Base-by-base conservation (phyloP, 169 alveolate species). In the Plasmodium reichenowi region DNA sequence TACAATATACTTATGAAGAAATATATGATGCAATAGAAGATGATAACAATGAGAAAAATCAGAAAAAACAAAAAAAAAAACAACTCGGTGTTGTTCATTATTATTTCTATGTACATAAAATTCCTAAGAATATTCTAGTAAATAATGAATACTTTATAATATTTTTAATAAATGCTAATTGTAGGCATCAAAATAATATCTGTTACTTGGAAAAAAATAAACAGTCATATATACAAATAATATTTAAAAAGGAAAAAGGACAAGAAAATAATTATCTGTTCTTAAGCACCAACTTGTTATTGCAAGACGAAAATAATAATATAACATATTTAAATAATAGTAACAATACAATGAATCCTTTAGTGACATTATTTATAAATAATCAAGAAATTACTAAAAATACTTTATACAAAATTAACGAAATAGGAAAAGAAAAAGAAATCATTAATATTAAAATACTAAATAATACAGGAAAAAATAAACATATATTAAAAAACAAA, bases 391-490 rank as follows among this genome's bases (percentile, higher is more conserved):
- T 75, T 43, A 15, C 75, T n/a, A 67, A 26, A 17, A 24, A 60
- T 29, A 75, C 73, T 7, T 13, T 38, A 47, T 75, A 75, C 48
- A 12, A 20, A n/a, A 62, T 75, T 26, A 75, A 20, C 2, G 88
- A 75, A 75, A 75, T 75, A 38, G 88, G 88, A 5, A 75, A 62
- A 15, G 29, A 9, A 54, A 52, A 63, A 48, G 74, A 75, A 75
- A 59, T 7, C 3, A 63, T 75, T 32, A 75, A 75, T 29, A 75
- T 75, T n/a, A 59, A 75, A 75, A 75, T 75, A 17, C 9, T 45
- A 22, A 58, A 75, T 32, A 38, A 63, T 22, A 45, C 60, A 20
- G 24, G 47, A 45, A 59, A 75, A 9, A 75, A 75, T 29, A 75
- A 60, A 58, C 22, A 75, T 60, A 75, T 43, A 17, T 8, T 62